Evolutionary conservation across 2,329 filamentous ascomycete genomes (phyloP).

Genomic region (Pseudogymnoascus sp.): DNA sequence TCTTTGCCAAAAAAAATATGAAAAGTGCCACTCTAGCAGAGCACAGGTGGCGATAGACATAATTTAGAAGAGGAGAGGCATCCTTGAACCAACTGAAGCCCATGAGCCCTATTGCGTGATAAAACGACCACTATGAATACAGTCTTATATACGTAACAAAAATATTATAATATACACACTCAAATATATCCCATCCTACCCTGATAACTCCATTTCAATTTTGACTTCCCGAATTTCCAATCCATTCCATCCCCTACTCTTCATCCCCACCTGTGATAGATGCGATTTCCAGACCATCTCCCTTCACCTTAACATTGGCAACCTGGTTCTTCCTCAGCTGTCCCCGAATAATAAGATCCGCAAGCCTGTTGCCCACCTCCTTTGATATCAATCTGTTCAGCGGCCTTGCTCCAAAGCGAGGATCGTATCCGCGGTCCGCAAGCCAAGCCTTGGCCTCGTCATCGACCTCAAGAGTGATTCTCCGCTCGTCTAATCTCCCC

Average conservation of each 20-base stretch:
- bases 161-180: not conserved
- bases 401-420: conserved; percentile 82
- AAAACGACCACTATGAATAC: not conserved
- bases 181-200: not conserved
- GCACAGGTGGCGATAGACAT: not conserved
- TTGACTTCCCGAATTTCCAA: not conserved
- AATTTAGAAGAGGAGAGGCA: not conserved
- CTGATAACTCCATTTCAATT: not conserved
- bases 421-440: conserved; percentile 82
- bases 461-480: conserved; percentile 69
- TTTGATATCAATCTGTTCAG: conserved; percentile 86
- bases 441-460: conserved; percentile 76
- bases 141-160: not conserved
- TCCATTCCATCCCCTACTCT: not conserved
- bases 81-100: not conserved
- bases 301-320: conserved; percentile 49
- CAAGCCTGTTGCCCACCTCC: conserved; percentile 81
- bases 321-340: conserved; percentile 68
- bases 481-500: conserved; percentile 71
- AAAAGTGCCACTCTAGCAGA: not conserved
- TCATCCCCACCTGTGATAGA: not conserved
- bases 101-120: conserved; percentile 3
- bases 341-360: conserved; percentile 87
- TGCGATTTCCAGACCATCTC: not conserved
- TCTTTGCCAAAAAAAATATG: not conserved